phyloP scores from a whole-genome alignment of 768 basidiomycete genomes.

The Dacryopinax spathularia region DNA sequence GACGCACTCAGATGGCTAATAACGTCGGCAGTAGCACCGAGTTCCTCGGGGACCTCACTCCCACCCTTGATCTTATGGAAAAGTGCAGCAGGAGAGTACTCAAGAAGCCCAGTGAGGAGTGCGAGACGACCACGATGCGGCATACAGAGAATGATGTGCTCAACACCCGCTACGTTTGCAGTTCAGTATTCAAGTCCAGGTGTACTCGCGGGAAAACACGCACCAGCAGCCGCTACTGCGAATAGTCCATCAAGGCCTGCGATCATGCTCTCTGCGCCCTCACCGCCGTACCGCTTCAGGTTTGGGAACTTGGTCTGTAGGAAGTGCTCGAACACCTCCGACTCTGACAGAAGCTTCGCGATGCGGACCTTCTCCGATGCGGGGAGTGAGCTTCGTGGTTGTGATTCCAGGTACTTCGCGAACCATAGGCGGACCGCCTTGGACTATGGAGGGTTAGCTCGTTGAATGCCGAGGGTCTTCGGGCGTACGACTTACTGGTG shows the following conservation, averaged over 20 bases:
- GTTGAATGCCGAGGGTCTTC: constrained; percentile 8
- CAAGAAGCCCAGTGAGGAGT: constrained; percentile 62
- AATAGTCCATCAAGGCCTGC: constrained; percentile 74
- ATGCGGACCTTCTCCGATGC: constrained; percentile 38
- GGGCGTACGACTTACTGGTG: not conserved
- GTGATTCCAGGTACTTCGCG: constrained; percentile 66
- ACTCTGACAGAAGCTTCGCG: constrained; percentile 52
- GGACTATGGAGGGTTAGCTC: constrained; percentile 42
- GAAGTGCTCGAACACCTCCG: constrained; percentile 75
- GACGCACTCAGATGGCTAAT: constrained; percentile 63
- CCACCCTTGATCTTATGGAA: constrained; percentile 83
- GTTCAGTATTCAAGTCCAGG: not conserved
- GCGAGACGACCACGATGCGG: constrained; percentile 70
- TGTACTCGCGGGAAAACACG: constrained; percentile 1
- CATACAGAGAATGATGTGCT: constrained; percentile 66
- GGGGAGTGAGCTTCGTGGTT: constrained; percentile 14
- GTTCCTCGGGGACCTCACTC: constrained; percentile 49
- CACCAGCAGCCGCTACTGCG: constrained; percentile 45
- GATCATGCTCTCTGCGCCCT: constrained; percentile 89
- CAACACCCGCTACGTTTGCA: constrained; percentile 38
- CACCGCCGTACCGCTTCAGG: constrained; percentile 67
- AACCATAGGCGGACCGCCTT: constrained; percentile 85
- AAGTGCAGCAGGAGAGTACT: constrained; percentile 49
- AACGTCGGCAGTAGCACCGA: constrained; percentile 67
- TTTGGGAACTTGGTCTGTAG: constrained; percentile 71